A percentile compares a stretch with the other conserved stretches of the same genome.
Evolutionary conservation across 345 rosid genomes (phyloP).

Genomic region (Theobroma cacao): DNA sequence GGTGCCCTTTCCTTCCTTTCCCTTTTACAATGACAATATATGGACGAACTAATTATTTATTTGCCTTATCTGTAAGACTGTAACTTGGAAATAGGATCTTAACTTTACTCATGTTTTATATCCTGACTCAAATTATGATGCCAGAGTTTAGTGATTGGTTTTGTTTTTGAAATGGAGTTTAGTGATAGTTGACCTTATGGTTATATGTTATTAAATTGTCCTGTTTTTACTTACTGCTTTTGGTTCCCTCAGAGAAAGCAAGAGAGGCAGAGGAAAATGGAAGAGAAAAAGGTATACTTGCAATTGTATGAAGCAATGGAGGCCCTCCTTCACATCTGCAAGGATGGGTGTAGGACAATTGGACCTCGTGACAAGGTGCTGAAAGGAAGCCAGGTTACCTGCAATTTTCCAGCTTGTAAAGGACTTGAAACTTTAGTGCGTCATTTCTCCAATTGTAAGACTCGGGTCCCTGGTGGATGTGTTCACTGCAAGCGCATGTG

Average conservation of each 20-base stretch:
- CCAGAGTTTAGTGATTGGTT: not conserved
- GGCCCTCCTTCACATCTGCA: slow-evolving; percentile 84
- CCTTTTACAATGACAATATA: not conserved
- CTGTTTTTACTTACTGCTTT: slow-evolving; percentile 1
- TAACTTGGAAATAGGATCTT: not conserved
- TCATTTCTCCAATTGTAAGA: slow-evolving; percentile 75
- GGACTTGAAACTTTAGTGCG: slow-evolving; percentile 71
- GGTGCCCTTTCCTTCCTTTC: not conserved
- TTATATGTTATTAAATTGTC: not conserved
- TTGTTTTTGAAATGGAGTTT: not conserved
- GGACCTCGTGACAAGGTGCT: slow-evolving; percentile 74
- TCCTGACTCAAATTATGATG: not conserved
- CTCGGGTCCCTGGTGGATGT: slow-evolving; percentile 72
- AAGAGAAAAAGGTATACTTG: slow-evolving; percentile 64
- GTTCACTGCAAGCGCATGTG: slow-evolving; percentile 80
- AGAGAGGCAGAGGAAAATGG: slow-evolving; percentile 50
- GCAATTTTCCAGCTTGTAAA: slow-evolving; percentile 80
- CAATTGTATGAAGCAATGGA: slow-evolving; percentile 81
- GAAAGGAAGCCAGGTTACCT: slow-evolving; percentile 48
- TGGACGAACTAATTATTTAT: not conserved
- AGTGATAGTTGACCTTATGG: not conserved
- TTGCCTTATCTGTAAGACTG: not conserved
- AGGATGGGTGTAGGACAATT: slow-evolving; percentile 80
- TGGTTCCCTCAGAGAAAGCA: slow-evolving; percentile 42
- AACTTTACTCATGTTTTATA: not conserved